Conservation (phyloP, 208 protist genomes). For the Pavlovales sp. region DNA sequence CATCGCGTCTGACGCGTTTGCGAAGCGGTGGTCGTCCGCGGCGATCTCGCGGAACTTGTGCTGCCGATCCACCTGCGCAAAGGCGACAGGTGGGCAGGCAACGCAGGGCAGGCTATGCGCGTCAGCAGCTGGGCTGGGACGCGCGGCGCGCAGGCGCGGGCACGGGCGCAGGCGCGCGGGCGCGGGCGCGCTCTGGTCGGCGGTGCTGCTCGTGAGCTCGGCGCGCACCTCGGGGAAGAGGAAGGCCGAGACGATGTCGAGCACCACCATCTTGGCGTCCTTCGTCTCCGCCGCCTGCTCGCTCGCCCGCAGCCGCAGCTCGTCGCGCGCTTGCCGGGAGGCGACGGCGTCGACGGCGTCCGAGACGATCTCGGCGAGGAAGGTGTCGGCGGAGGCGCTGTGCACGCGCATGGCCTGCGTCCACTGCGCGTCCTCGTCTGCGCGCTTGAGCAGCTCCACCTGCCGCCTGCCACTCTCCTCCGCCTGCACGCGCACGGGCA, state of each 20-base stretch:
- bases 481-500: not conserved
- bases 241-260: not conserved
- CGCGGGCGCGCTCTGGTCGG: no score
- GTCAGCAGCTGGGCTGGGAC: not conserved
- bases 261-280: not conserved
- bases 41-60: not conserved
- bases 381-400: not conserved
- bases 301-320: no score
- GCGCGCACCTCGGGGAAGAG: not conserved
- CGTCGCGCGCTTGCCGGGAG: not conserved
- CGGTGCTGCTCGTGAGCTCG: no score
- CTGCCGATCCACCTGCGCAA: not conserved
- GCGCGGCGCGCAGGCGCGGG: no score
- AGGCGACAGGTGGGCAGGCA: no score
- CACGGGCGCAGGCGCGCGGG: no score
- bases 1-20: not conserved
- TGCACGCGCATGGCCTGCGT: conserved; percentile 9
- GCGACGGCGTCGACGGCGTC: not conserved
- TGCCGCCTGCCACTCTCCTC: conserved; percentile 21
- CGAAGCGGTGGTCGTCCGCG: not conserved
- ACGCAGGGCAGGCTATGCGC: no score
- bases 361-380: not conserved
- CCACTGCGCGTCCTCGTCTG: not conserved
- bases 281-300: not conserved
- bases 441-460: not conserved